Evolutionary conservation across 176 grass and related monocot genomes (phyloP), one percentile per base, ranked within the genome.

Genomic region (Oryza glaberrima): DNA sequence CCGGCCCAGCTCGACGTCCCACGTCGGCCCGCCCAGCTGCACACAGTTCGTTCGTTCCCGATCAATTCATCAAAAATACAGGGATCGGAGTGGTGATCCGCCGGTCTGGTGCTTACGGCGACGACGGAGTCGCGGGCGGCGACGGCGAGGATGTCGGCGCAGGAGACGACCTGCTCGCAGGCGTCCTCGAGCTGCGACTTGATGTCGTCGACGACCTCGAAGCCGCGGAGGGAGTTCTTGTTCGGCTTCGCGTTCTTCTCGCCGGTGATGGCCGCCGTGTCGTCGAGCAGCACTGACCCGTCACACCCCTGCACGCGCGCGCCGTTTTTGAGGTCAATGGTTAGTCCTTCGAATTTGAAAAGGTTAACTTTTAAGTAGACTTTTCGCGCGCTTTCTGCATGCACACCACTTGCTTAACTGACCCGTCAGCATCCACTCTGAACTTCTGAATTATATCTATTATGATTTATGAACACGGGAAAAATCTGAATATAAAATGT

Each of bases 101-200:
- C 4, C 34, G 34, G 34, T 35, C 1, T 70, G 23, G 32, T 40
- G 76, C 65, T 80, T 89, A 92, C 91, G 1, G 84, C 81, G 78
- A 90, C 88, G 41, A 93, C 88, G 65, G 90, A 92, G 12, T 92
- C 90, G 16, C 87, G 87, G 30, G 90, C 90, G 25, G 95, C 92
- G 34, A 98, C 85, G 34, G 92, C 90, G 70, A 98, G 85, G 79
- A 98, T 87, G 88, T 98, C 95, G 35, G 95, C 91, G 69, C 95
- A 98, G 49, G 95, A 98, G 46, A 98, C 95, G 3, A 94, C 91
- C 82, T 87, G 67, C 3, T 28, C 4, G 87, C 88, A 93, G 7
- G 82, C 6, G 9, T 73, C 22, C 84, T 93, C 91, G n/a, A 93
- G 84, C 73, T 88, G 84, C 17, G 77, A 0, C 73, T 93, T 93